phyloP scores from a whole-genome alignment of 768 basidiomycete species.

The Kwoniella dejecticola region DNA sequence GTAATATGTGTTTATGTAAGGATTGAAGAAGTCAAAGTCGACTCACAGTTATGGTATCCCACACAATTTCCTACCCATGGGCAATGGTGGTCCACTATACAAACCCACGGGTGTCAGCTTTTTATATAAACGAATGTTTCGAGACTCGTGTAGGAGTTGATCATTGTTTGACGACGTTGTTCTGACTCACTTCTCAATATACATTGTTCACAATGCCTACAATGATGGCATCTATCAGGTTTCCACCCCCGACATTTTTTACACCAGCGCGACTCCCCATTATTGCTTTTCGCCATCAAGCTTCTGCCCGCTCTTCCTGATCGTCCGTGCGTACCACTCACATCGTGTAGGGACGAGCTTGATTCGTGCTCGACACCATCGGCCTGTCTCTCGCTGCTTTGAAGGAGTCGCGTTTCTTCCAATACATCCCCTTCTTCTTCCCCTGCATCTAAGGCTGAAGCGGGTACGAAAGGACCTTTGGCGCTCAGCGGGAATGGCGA shows the following conservation, averaged over 20 bases:
- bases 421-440: slow-evolving; percentile 13
- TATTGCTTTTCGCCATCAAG: slow-evolving; percentile 42
- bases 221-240: slow-evolving; percentile 55
- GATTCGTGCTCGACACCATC: background rate
- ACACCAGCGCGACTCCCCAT: slow-evolving; percentile 49
- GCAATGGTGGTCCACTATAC: slow-evolving; percentile 54
- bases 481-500: slow-evolving; percentile 32
- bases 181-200: slow-evolving; percentile 44
- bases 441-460: slow-evolving; percentile 18
- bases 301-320: slow-evolving; percentile 3
- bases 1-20: background rate
- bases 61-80: slow-evolving; percentile 52
- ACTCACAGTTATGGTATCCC: slow-evolving; percentile 47
- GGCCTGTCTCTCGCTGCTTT: background rate
- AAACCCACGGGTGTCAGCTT: slow-evolving; percentile 17
- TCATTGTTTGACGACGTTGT: no score
- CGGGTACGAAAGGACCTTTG: slow-evolving; percentile 26
- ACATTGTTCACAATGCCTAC: slow-evolving; percentile 47
- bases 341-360: no score
- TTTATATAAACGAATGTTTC: background rate
- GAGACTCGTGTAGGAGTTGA: no score
- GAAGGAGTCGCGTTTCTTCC: background rate
- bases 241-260: slow-evolving; percentile 51
- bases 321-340: no score
- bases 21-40: background rate